phyloP scores from a whole-genome alignment of 805 yeast genomes.

The Ogataea neopini region DNA sequence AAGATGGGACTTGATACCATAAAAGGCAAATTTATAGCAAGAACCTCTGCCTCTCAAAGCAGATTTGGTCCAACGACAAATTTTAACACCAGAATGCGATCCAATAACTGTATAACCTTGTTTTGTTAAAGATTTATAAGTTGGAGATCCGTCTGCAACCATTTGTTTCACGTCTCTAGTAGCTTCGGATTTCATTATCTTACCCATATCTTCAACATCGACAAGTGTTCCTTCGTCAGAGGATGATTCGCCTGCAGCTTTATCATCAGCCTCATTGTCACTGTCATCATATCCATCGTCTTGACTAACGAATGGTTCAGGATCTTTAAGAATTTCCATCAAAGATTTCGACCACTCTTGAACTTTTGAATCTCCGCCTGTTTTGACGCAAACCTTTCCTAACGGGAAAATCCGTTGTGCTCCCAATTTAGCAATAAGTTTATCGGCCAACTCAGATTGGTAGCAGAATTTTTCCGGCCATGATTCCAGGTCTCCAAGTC shows the following conservation, averaged over 20 bases:
- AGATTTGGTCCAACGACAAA: conserved; percentile 95
- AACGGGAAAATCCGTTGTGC: conserved; percentile 81
- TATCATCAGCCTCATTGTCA: conserved; percentile 11
- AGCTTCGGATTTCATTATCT: conserved; percentile 39
- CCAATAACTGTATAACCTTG: conserved; percentile 95
- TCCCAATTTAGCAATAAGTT: conserved; percentile 78
- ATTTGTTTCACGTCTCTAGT: conserved; percentile 60
- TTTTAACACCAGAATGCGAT: conserved; percentile 91
- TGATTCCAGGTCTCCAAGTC: conserved; percentile 84
- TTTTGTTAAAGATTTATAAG: conserved; percentile 82
- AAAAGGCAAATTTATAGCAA: conserved; percentile 89
- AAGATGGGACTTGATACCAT: conserved; percentile 85
- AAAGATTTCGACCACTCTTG: conserved; percentile 68
- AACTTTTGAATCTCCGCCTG: conserved; percentile 58
- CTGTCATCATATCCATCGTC: conserved; percentile 20
- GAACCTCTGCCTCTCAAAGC: conserved; percentile 94
- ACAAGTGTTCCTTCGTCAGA: conserved; percentile 51
- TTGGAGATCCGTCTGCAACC: conserved; percentile 90
- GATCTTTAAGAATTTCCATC: conserved; percentile 62
- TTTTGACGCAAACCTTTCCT: conserved; percentile 81
- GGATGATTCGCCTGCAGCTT: conserved; percentile 21
- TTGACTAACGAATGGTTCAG: conserved; percentile 61
- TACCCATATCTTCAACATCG: conserved; percentile 90
- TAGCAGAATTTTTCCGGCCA: conserved; percentile 85
- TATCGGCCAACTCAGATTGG: conserved; percentile 76